Base-by-base conservation (phyloP, 371 early-diverging fungal genomes). In the Synchytrium microbalum region DNA sequence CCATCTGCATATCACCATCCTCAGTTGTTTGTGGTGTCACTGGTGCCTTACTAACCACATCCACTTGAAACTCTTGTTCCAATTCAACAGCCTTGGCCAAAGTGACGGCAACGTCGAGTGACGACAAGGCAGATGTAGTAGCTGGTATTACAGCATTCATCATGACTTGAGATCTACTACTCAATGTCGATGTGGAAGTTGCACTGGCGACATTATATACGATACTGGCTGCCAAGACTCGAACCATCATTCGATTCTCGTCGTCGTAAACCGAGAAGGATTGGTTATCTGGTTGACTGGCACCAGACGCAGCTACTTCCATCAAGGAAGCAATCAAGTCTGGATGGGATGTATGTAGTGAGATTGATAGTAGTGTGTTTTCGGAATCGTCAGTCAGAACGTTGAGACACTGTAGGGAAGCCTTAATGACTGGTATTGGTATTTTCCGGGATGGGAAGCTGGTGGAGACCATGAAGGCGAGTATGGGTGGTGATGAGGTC, bases 211-310 rank as follows among this genome's bases (percentile, higher is more conserved):
- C 8, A 24, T 55, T 55, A 24, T 24, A 55, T 8, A 55, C 25
- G 8, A 55, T 8, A n/a, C 24, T 28, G 13, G 56, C 56, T 8
- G 25, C 23, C 13, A 55, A 24, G 56, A 55, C 56, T 24, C 56
- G 56, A 13, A 55, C 28, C 25, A n/a, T 55, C 56, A 55, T 55
- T 25, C 56, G 56, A 24, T 55, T 55, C 13, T 55, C 56, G 28
- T 55, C 56, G 19, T 38, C 46, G 19, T 10, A 38, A 5, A 19
- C 46, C 10, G 5, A 10, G 46, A 38, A 38, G 10, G 10, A 5
- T 10, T 38, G 19, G n/a, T n/a, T n/a, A n/a, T n/a, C n/a, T n/a
- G n/a, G n/a, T n/a, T n/a, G n/a, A n/a, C n/a, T n/a, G 19, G 46
- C 5, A 19, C 46, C 46, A 10, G 5, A 5, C 5, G 10, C 19